A percentile compares a stretch with the other conserved stretches of the same genome.
phyloP scores from a whole-genome alignment of 2,329 filamentous ascomycete species.

The Ilyonectria robusta region DNA sequence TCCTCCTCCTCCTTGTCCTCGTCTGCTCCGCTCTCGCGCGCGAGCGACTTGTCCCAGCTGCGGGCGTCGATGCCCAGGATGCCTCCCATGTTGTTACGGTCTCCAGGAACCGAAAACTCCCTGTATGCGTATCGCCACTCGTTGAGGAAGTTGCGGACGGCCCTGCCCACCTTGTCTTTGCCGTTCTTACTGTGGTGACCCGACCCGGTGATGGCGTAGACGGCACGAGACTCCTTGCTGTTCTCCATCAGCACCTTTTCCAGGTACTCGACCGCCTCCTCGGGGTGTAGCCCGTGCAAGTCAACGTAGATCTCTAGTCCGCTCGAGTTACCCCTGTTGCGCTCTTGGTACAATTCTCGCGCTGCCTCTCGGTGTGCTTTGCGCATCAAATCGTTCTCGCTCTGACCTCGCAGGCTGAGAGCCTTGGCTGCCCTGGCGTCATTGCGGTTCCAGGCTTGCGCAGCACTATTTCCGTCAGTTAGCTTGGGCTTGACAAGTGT shows the following conservation, averaged over 20 bases:
- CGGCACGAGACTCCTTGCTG: constrained; percentile 77
- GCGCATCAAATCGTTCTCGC: constrained; percentile 97
- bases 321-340: constrained; percentile 78
- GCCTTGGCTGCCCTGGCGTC: constrained; percentile 97
- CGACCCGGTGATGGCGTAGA: constrained; percentile 97
- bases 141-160: constrained; percentile 89
- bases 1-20: constrained; percentile 60
- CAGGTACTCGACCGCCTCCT: constrained; percentile 95
- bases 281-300: constrained; percentile 97
- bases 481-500: constrained; percentile 12
- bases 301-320: constrained; percentile 90
- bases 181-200: constrained; percentile 99
- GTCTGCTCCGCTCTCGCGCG: constrained; percentile 61
- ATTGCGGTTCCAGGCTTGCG: constrained; percentile 98
- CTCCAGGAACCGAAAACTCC: constrained; percentile 97
- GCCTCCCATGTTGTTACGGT: constrained; percentile 85
- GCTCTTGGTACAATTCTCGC: constrained; percentile 91
- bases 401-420: constrained; percentile 92
- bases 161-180: constrained; percentile 98
- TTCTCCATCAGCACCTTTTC: constrained; percentile 91
- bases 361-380: constrained; percentile 97
- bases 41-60: constrained; percentile 75
- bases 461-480: constrained; percentile 72
- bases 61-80: constrained; percentile 78
- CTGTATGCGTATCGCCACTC: constrained; percentile 97